Conservation (phyloP, 495 filamentous ascomycete genomes). For the Penicillium fimorum region DNA sequence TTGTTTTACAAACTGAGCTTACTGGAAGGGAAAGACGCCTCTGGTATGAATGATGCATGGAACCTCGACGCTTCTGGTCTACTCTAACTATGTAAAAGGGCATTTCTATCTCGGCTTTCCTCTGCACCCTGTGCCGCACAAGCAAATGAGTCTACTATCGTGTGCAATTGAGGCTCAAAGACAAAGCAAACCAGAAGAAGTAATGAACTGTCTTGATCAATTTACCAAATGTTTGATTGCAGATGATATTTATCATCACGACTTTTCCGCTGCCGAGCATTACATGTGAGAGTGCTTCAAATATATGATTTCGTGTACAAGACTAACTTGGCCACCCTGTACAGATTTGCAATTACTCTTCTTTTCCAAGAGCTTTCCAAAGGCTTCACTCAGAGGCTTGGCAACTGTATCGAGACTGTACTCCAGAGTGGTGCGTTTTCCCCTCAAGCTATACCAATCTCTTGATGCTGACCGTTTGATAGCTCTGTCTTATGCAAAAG, state of each 20-base stretch:
- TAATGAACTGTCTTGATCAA: neutral
- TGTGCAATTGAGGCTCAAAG: slow-evolving; percentile 73
- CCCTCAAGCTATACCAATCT: neutral
- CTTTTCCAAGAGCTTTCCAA: neutral
- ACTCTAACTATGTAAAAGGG: neutral
- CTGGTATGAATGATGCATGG: neutral
- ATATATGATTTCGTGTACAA: neutral
- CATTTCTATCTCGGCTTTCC: slow-evolving; percentile 1
- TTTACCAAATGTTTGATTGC: neutral
- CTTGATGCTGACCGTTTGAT: neutral
- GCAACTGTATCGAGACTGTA: neutral
- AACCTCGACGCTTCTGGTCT: neutral
- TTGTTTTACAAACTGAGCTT: neutral
- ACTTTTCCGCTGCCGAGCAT: slow-evolving; percentile 2
- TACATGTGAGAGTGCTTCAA: neutral
- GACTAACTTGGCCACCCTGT: neutral
- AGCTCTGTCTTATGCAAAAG: slow-evolving; percentile 2
- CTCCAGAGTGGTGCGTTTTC: neutral
- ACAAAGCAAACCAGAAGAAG: slow-evolving; percentile 54
- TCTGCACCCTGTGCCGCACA: neutral
- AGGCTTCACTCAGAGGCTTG: neutral
- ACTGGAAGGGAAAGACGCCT: neutral
- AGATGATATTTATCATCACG: neutral
- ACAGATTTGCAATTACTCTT: slow-evolving; percentile 2
- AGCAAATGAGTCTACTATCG: slow-evolving; percentile 53